Evolutionary conservation across 2,329 filamentous ascomycete species (phyloP), one percentile per base, ranked within the genome.

Genomic region (Orbilia quercus): DNA sequence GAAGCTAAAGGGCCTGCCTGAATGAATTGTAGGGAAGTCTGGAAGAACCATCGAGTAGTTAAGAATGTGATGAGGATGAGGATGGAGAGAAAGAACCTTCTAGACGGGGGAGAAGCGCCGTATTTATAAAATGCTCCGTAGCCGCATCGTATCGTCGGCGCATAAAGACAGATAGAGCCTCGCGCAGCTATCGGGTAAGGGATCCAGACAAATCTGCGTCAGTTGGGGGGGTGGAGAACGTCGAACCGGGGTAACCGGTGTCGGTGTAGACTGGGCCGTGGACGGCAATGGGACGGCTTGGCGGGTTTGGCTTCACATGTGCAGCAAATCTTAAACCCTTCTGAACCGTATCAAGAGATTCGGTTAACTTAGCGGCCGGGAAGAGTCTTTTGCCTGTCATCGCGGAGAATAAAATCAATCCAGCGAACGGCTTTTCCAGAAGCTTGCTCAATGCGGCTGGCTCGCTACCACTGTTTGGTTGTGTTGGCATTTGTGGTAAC

Each of bases 341-440:
- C 36, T 57, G 53, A 57, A 57, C 53, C 53, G 31, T 20, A 20
- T 44, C 22, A 31, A 57, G 53, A 44, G 16, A 57, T 57, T 57
- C 53, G 53, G 36, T 12, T 57, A 57, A 31, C 1, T 57, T 44
- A 44, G 53, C 53, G 36, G 50, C 53, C 53, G 36, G 53, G 36
- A 57, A 28, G 53, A 42, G n/a, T 34, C 22, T 28, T 22, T 16
- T 16, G 12, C 38, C 36, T 44, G 22, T 36, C 36, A 44, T 44
- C 22, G 23, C 53, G 53, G 53, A 57, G 53, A 20, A 16, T 57
- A 57, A 28, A n/a, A 40, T 54, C 9, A 40, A 44, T 54, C 45
- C 45, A 20, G 14, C 34, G 50, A 14, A 31, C 14, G 18, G 11
- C 34, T 2, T 55, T n/a, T 40, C 51, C n/a, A 42, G 31, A 55